Conservation (phyloP, 176 grass and related monocot genomes). For the Pharus latifolius region DNA sequence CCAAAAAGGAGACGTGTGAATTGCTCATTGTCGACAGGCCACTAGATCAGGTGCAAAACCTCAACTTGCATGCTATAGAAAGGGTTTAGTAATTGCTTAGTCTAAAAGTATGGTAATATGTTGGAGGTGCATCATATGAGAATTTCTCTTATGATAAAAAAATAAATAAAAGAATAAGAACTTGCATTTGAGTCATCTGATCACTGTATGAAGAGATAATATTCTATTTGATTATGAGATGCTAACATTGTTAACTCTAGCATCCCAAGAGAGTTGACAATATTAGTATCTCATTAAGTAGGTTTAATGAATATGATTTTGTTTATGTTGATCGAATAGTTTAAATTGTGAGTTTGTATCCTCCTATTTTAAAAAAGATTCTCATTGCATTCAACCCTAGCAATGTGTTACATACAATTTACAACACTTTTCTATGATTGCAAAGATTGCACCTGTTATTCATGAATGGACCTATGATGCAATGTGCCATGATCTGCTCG, state of each 20-base stretch:
- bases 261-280: no score
- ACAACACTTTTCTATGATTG: conserved; percentile 33
- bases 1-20: conserved; percentile 95
- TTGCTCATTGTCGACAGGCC: conserved; percentile 79
- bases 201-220: neutral
- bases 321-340: no score
- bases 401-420: conserved; percentile 12
- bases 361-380: neutral
- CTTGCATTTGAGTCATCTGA: no score
- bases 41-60: conserved; percentile 74
- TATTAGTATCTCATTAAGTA: no score
- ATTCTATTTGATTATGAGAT: neutral
- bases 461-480: conserved; percentile 99
- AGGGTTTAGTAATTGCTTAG: neutral
- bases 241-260: no score
- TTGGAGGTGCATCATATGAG: no score
- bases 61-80: conserved; percentile 1
- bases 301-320: no score
- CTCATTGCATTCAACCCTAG: neutral
- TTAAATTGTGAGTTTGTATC: neutral
- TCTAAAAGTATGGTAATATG: neutral
- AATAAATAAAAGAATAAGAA: no score
- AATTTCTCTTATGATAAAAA: no score
- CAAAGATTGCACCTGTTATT: conserved; percentile 95
- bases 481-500: conserved; percentile 89